A percentile compares a stretch with the other conserved stretches of the same genome.
phyloP scores from a whole-genome alignment of 2,329 filamentous ascomycete genomes.

The Zarea fungicola region DNA sequence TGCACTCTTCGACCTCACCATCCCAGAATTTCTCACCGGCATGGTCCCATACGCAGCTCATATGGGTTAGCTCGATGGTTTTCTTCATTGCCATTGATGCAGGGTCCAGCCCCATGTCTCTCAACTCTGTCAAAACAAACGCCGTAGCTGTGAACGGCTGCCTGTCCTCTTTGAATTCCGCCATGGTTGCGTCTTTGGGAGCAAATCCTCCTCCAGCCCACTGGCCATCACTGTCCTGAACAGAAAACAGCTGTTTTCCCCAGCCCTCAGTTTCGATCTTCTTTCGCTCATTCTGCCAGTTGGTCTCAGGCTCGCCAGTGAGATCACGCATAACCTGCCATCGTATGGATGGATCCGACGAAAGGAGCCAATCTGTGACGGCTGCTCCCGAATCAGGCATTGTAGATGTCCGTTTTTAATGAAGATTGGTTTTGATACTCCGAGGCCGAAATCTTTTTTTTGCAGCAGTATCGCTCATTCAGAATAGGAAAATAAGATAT shows the following conservation, averaged over 20 bases:
- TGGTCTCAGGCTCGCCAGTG: background rate
- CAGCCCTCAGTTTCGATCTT: slow-evolving; percentile 6
- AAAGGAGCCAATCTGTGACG: background rate
- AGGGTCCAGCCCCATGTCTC: background rate
- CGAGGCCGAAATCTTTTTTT: too few relatives aligned
- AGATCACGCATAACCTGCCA: slow-evolving; percentile 11
- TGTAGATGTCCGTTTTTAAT: too few relatives aligned
- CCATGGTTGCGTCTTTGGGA: background rate
- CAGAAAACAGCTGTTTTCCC: slow-evolving; percentile 1
- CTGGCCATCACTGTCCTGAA: slow-evolving; percentile 6
- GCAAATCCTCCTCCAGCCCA: slow-evolving; percentile 11
- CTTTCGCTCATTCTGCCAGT: background rate
- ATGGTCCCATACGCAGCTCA: slow-evolving; percentile 15
- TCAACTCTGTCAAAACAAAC: background rate
- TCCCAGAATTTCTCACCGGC: slow-evolving; percentile 15
- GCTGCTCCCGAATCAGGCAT: too few relatives aligned
- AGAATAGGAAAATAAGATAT: too few relatives aligned
- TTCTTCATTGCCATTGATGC: background rate
- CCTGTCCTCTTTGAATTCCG: slow-evolving; percentile 2
- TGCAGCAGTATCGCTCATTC: too few relatives aligned
- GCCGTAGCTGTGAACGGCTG: slow-evolving; percentile 5
- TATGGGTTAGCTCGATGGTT: slow-evolving; percentile 11
- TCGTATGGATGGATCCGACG: background rate
- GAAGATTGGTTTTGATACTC: too few relatives aligned
- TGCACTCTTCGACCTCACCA: slow-evolving; percentile 16